Evolutionary conservation across 129 eudicot genomes (phyloP).

Genomic region (Tanacetum coccineum): DNA sequence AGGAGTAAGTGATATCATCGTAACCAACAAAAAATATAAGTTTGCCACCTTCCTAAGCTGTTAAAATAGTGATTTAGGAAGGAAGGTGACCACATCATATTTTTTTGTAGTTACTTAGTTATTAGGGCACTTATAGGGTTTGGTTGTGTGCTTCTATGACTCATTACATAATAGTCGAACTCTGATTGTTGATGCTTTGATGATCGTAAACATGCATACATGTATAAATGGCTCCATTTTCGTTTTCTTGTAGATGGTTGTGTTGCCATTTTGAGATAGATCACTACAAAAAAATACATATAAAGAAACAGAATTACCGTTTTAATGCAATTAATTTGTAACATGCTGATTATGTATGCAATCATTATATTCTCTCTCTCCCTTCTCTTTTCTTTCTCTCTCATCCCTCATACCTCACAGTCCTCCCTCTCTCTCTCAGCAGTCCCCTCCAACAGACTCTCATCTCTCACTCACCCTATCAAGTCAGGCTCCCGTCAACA

Average conservation of each 20-base stretch:
- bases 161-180: constrained; percentile 44
- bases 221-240: constrained; percentile 51
- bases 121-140: constrained; percentile 39
- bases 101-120: constrained; percentile 41
- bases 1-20: constrained; percentile 37
- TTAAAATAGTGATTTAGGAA: constrained; percentile 48
- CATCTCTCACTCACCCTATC: too few species aligned
- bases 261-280: constrained; percentile 19
- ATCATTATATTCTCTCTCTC: too few species aligned
- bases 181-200: constrained; percentile 1
- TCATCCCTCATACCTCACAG: too few species aligned
- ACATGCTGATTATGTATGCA: too few species aligned
- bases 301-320: too few species aligned
- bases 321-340: too few species aligned
- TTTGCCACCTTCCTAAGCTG: constrained; percentile 56
- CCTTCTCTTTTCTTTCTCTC: too few species aligned
- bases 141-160: constrained; percentile 28
- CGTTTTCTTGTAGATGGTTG: constrained; percentile 29
- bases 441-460: too few species aligned
- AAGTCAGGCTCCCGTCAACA: too few species aligned
- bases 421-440: too few species aligned
- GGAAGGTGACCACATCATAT: constrained; percentile 42
- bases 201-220: constrained; percentile 43
- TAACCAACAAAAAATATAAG: constrained; percentile 46
- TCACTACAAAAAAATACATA: too few species aligned